Conservation (phyloP, 768 basidiomycete species). For the Russula foetens region DNA sequence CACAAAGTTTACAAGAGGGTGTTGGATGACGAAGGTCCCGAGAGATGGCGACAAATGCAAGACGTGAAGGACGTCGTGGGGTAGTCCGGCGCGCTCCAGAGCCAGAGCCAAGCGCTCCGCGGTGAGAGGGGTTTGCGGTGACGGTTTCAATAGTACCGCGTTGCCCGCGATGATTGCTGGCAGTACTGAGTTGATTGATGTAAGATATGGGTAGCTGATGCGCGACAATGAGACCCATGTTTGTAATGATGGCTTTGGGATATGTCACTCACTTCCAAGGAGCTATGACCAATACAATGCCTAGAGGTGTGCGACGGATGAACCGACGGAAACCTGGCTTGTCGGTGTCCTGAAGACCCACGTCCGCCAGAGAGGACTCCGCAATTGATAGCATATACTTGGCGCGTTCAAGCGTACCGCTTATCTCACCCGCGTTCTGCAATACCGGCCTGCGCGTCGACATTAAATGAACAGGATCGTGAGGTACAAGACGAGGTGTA, state of each 20-base stretch:
- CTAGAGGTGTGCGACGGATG: conserved; percentile 78
- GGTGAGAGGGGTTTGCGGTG: conserved; percentile 88
- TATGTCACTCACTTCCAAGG: conserved; percentile 76
- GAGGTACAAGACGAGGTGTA: conserved; percentile 1
- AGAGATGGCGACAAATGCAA: conserved; percentile 63
- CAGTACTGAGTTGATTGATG: conserved; percentile 84
- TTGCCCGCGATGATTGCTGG: conserved; percentile 91
- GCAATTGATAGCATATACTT: conserved; percentile 84
- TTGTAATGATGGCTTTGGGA: background rate
- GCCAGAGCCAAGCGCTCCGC: conserved; percentile 74
- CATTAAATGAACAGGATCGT: background rate
- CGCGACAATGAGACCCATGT: background rate
- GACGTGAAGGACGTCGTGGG: conserved; percentile 63
- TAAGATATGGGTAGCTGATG: conserved; percentile 79
- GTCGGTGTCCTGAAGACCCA: conserved; percentile 67
- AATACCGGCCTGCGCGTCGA: conserved; percentile 54
- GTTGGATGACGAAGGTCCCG: conserved; percentile 51
- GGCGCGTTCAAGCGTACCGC: conserved; percentile 74
- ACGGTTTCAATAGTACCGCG: conserved; percentile 86
- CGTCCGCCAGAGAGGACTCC: conserved; percentile 59
- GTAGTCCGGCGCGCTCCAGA: conserved; percentile 70
- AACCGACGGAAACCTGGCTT: conserved; percentile 77
- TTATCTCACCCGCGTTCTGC: conserved; percentile 71
- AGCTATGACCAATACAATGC: conserved; percentile 80
- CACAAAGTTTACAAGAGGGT: conserved; percentile 68